phyloP scores from a whole-genome alignment of 768 basidiomycete species.

The Favolaschia claudopus region DNA sequence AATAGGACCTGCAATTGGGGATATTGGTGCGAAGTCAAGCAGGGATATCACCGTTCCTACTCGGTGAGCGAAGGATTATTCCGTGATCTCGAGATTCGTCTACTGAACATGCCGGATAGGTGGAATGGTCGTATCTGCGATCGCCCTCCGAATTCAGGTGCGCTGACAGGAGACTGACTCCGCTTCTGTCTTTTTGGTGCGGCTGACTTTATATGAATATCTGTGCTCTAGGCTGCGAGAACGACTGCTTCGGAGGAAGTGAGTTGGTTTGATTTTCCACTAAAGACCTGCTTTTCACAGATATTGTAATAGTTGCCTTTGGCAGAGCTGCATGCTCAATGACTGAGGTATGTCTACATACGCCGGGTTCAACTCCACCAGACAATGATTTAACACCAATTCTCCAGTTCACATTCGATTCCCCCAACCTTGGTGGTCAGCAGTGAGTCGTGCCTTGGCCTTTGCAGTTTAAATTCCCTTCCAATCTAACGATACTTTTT shows the following conservation, averaged over 20 bases:
- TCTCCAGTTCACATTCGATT: constrained; percentile 6
- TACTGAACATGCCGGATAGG: too few species aligned
- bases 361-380: too few species aligned
- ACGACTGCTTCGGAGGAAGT: constrained; percentile 21
- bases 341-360: constrained; percentile 11
- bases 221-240: constrained; percentile 2
- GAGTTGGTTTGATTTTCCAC: background rate
- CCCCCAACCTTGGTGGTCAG: constrained; percentile 6
- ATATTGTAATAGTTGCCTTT: constrained; percentile 3
- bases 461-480: too few species aligned
- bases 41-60: constrained; percentile 1
- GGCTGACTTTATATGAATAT: too few species aligned
- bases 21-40: background rate
- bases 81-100: too few species aligned
- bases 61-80: too few species aligned
- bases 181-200: background rate
- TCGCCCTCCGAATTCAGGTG: constrained; percentile 18
- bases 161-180: background rate
- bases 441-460: background rate
- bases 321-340: constrained; percentile 12
- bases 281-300: background rate
- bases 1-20: constrained; percentile 7
- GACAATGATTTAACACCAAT: background rate
- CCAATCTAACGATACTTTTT: background rate
- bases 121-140: constrained; percentile 18